Conservation (phyloP, 352 stramenopile species). For the Lagenidium giganteum region DNA sequence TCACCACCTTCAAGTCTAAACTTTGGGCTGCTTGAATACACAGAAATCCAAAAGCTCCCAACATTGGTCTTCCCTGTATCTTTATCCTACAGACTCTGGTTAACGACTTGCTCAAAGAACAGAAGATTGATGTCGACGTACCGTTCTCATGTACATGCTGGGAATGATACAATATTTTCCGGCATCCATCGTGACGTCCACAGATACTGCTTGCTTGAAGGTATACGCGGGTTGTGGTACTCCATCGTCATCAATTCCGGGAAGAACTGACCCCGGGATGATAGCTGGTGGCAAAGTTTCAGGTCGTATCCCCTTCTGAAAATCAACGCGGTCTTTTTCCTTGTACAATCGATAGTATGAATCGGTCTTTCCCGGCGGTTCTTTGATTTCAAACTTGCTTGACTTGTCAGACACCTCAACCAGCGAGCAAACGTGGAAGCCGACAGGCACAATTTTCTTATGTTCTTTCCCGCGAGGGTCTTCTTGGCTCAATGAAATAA, state of each 20-base stretch:
- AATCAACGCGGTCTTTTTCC: slow-evolving; percentile 44
- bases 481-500: slow-evolving; percentile 78
- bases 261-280: slow-evolving; percentile 71
- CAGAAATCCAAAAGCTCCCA: slow-evolving; percentile 77
- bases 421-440: slow-evolving; percentile 77
- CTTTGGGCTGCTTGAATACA: slow-evolving; percentile 64
- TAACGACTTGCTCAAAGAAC: no score
- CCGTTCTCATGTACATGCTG: slow-evolving; percentile 86
- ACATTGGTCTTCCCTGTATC: slow-evolving; percentile 69
- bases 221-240: slow-evolving; percentile 71
- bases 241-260: slow-evolving; percentile 57
- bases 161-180: slow-evolving; percentile 79
- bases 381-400: slow-evolving; percentile 54
- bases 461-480: slow-evolving; percentile 67
- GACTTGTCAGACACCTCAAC: slow-evolving; percentile 17
- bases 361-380: slow-evolving; percentile 48
- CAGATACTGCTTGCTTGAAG: slow-evolving; percentile 80
- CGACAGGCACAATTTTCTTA: slow-evolving; percentile 72
- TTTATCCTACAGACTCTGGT: slow-evolving; percentile 64
- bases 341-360: slow-evolving; percentile 76
- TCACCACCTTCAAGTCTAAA: slow-evolving; percentile 73
- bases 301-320: slow-evolving; percentile 44
- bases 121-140: slow-evolving; percentile 31
- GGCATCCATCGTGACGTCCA: slow-evolving; percentile 64
- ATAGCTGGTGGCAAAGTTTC: slow-evolving; percentile 59